Conservation (phyloP, 2,329 filamentous ascomycete genomes). For the Endothia cerciana region DNA sequence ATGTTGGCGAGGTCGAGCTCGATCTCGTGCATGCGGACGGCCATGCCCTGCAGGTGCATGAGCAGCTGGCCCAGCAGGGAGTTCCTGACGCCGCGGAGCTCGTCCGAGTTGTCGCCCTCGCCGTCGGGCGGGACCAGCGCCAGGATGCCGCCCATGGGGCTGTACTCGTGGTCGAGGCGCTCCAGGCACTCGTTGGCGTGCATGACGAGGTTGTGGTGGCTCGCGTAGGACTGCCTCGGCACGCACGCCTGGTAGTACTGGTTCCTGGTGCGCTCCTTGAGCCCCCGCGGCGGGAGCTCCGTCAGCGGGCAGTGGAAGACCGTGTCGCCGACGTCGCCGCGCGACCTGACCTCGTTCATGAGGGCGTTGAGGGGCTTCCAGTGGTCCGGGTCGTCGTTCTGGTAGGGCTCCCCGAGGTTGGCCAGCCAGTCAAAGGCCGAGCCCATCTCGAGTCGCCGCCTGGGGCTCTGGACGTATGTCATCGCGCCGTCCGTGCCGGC, state of each 20-base stretch:
- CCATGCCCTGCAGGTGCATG: conserved; percentile 56
- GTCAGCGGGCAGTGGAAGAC: conserved; percentile 52
- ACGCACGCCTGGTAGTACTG: conserved; percentile 16
- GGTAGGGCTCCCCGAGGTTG: conserved; percentile 53
- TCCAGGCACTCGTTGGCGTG: conserved; percentile 65
- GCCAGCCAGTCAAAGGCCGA: conserved; percentile 63
- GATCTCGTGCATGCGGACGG: conserved; percentile 60
- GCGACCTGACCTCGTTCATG: conserved; percentile 48
- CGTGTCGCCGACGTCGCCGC: conserved; percentile 47
- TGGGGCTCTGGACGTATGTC: conserved; percentile 1
- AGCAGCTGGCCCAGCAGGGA: conserved; percentile 63
- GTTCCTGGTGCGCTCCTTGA: conserved; percentile 29
- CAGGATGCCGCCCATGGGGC: conserved; percentile 58
- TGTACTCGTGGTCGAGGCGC: conserved; percentile 62
- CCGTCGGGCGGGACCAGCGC: conserved; percentile 54
- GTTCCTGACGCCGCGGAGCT: conserved; percentile 50
- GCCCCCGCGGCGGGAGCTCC: conserved; percentile 30
- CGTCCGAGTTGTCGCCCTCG: conserved; percentile 37
- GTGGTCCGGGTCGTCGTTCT: conserved; percentile 52
- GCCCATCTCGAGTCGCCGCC: conserved; percentile 35
- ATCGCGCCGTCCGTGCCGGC: too few relatives aligned
- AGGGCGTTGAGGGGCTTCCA: conserved; percentile 51
- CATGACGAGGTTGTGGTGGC: conserved; percentile 54
- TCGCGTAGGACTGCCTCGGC: conserved; percentile 44
- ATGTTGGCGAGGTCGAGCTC: conserved; percentile 57